Evolutionary conservation across 164 flowering plant genomes (phyloP), one percentile per base, ranked within the genome.

Genomic region (Macadamia tetraphylla): DNA sequence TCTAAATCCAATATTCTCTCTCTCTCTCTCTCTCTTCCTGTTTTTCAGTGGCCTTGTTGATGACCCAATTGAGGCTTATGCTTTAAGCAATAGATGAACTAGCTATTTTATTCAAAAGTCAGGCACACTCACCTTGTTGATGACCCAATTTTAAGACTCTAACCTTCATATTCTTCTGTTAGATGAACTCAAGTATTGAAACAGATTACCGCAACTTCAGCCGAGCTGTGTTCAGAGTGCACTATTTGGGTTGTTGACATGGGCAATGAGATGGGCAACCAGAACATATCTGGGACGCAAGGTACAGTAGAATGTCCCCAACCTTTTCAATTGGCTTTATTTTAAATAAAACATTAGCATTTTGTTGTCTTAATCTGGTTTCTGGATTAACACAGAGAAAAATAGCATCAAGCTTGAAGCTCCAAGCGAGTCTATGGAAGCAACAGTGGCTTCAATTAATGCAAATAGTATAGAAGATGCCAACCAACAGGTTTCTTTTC

Each of bases 181-280:
- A 17, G 18, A 13, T 18, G 32, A 58, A 56, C 15, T 48, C 44
- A 32, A 56, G 32, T 32, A 58, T 30, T 3, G 44, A n/a, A 48
- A 70, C 67, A 14, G 17, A 55, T 35, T 62, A 31, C 1, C 15
- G 51, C 51, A 46, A 9, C 17, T 57, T 35, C 58, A 13, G 12
- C 42, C 30, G 29, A 23, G 52, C 49, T 60, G 68, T 35, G 40
- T 35, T 35, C 40, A 62, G 43, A 52, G 71, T 74, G 68, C 80
- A 79, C 83, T 76, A 52, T 63, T 72, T 56, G 46, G 62, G 0
- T 29, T 70, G 18, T n/a, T 74, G 77, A 76, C 70, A 83, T 82
- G 84, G 80, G 81, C 68, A 81, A 78, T 75, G 87, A 84, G 76
- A 84, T 84, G 87, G 90, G 86, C 1, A 86, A 84, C 77, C 66